Evolutionary conservation across 371 early-diverging fungal genomes (phyloP), one percentile per base, ranked within the genome.

Genomic region (Capillidium rhysosporum): DNA sequence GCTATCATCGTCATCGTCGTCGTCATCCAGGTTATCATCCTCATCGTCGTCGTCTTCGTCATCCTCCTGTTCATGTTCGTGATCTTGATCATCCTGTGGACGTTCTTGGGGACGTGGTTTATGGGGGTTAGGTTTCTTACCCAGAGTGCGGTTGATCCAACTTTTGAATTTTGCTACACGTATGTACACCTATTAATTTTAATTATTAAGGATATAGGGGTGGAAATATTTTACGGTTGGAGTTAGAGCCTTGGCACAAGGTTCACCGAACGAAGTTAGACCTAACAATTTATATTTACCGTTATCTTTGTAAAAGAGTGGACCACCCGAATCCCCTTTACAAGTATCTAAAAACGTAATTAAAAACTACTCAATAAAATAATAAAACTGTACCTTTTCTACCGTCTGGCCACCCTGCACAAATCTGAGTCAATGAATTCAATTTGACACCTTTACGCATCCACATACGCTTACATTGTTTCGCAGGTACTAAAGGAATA

Each of bases 331-430:
- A 18, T 49, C 49, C 2, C 49, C 49, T 49, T 49, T 49, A 38
- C 49, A 49, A n/a, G 49, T 49, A 24, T 49, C 49, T 49, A 43
- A 43, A 18, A 18, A 43, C n/a, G n/a, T 47, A 16, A 47, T n/a
- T n/a, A n/a, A n/a, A n/a, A n/a, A 29, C 18, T 25, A 29, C 47
- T 4, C 18, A 9, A 8, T 14, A 8, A 47, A 23, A 29, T 4
- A 7, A 16, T 14, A 18, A 7, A 7, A 18, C 7, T 16, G 3
- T 47, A 47, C 47, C 47, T 47, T 26, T 49, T 31, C 24, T 31
- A 18, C 49, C 49, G 3, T 49, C 49, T 18, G 49, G 39, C 49
- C 49, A 49, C 16, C 49, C 49, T 12, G 49, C 49, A 49, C 49
- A 49, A 8, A 49, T 23, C 24, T 49, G 49, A 18, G 34, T 18